Conservation (phyloP, 768 basidiomycete genomes). For the Austroboletus eburneus region DNA sequence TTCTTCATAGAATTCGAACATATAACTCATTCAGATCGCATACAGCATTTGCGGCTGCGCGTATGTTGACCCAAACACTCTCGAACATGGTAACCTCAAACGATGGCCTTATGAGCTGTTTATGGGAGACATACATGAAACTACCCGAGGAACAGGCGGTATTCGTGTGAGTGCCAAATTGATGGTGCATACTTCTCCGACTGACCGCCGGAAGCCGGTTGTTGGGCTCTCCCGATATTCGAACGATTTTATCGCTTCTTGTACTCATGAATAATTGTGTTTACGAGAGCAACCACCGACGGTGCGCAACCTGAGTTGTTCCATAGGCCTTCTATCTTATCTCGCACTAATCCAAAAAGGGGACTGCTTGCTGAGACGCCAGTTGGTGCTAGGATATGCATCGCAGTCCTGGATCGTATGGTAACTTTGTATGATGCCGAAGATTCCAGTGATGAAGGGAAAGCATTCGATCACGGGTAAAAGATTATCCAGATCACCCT, state of each 20-base stretch:
- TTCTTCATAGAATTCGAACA: conserved; percentile 1
- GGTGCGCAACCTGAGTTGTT: conserved; percentile 40
- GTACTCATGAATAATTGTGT: conserved; percentile 73
- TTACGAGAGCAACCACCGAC: conserved; percentile 49
- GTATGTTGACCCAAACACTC: conserved; percentile 71
- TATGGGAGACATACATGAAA: conserved; percentile 64
- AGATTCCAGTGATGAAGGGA: conserved; percentile 58
- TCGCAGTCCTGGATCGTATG: conserved; percentile 68
- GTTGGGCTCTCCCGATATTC: conserved; percentile 60
- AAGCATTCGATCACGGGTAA: conserved; percentile 77
- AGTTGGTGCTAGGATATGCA: conserved; percentile 61
- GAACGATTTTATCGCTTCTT: conserved; percentile 56
- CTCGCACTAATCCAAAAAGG: conserved; percentile 24
- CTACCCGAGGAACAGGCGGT: conserved; percentile 72
- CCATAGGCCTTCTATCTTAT: conserved; percentile 7
- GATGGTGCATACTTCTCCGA: neutral
- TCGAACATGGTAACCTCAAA: conserved; percentile 84
- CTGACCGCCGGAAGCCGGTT: conserved; percentile 41
- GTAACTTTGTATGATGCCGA: conserved; percentile 65
- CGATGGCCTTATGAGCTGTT: conserved; percentile 45
- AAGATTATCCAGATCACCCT: too few relatives aligned
- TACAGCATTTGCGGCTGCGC: conserved; percentile 58
- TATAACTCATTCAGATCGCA: neutral
- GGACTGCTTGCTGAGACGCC: conserved; percentile 48
- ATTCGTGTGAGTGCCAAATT: conserved; percentile 54